phyloP scores from a whole-genome alignment of 2,329 filamentous ascomycete genomes.

The Diaporthe amygdali region DNA sequence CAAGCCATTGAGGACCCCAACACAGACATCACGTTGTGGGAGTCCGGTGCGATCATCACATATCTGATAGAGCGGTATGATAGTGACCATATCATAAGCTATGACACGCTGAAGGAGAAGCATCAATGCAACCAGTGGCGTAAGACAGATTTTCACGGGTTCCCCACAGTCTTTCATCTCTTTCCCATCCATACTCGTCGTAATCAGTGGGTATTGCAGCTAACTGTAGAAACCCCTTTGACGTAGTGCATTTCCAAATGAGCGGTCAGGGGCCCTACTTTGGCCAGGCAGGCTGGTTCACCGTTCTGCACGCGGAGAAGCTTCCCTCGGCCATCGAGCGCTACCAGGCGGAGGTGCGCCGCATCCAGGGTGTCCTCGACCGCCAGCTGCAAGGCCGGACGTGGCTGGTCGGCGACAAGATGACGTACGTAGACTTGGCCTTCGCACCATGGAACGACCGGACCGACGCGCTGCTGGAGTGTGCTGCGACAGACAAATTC shows the following conservation, averaged over 20 bases:
- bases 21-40: constrained; percentile 50
- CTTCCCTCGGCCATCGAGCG: constrained; percentile 49
- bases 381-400: constrained; percentile 37
- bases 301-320: constrained; percentile 43
- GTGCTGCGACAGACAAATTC: constrained; percentile 21
- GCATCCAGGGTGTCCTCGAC: constrained; percentile 52
- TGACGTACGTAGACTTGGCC: constrained; percentile 32
- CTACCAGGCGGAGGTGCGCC: constrained; percentile 51
- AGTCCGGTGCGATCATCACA: constrained; percentile 49
- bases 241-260: constrained; percentile 45
- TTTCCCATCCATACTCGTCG: background rate
- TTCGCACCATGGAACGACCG: constrained; percentile 29
- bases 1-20: constrained; percentile 45
- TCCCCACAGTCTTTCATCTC: background rate
- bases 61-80: constrained; percentile 49
- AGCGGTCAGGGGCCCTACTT: constrained; percentile 48
- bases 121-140: constrained; percentile 38
- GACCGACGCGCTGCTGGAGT: constrained; percentile 12
- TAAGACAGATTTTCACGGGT: background rate
- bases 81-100: constrained; percentile 40
- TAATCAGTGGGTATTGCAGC: background rate
- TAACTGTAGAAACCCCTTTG: background rate
- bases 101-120: constrained; percentile 37
- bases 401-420: constrained; percentile 49
- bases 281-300: constrained; percentile 46